phyloP scores from a whole-genome alignment of 75 land plant species.

The Selaginella moellendorffii region DNA sequence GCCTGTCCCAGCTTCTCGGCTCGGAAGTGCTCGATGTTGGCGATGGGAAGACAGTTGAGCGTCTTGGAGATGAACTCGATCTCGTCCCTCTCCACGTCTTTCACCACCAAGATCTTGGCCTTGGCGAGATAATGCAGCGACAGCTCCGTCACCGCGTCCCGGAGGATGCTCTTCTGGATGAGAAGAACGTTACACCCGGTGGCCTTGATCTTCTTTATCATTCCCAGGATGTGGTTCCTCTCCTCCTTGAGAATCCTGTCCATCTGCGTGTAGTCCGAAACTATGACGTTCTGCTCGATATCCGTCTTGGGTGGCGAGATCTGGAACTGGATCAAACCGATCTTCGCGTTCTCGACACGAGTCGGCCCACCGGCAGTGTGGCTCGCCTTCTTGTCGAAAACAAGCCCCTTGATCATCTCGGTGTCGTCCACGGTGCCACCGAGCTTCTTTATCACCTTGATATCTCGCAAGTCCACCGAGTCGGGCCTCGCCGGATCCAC shows the following conservation, averaged over 20 bases:
- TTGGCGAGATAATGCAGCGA: slow-evolving; percentile 86
- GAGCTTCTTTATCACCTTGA: slow-evolving; percentile 73
- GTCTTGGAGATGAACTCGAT: slow-evolving; percentile 95
- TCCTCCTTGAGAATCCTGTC: slow-evolving; percentile 77
- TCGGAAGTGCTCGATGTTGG: slow-evolving; percentile 89
- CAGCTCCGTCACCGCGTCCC: slow-evolving; percentile 92
- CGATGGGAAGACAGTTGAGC: slow-evolving; percentile 78
- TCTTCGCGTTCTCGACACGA: slow-evolving; percentile 80
- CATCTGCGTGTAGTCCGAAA: slow-evolving; percentile 86
- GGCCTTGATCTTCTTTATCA: slow-evolving; percentile 86
- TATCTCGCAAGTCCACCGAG: slow-evolving; percentile 58
- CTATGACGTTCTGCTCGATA: slow-evolving; percentile 90
- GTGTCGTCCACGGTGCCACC: slow-evolving; percentile 98
- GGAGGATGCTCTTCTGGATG: slow-evolving; percentile 85
- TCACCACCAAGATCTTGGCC: slow-evolving; percentile 86
- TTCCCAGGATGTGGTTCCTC: slow-evolving; percentile 77
- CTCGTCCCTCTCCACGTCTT: slow-evolving; percentile 94
- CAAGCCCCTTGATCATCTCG: slow-evolving; percentile 67
- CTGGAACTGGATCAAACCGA: slow-evolving; percentile 89
- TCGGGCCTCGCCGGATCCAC: slow-evolving; percentile 71
- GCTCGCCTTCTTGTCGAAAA: slow-evolving; percentile 82
- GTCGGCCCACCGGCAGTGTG: slow-evolving; percentile 87
- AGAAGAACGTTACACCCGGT: slow-evolving; percentile 87
- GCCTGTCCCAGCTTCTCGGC: slow-evolving; percentile 86
- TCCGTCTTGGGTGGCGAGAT: slow-evolving; percentile 97